A percentile compares a stretch with the other conserved stretches of the same genome.
phyloP scores from a whole-genome alignment of 192 early-diverging fungal species.

The Piromyces sp. region DNA sequence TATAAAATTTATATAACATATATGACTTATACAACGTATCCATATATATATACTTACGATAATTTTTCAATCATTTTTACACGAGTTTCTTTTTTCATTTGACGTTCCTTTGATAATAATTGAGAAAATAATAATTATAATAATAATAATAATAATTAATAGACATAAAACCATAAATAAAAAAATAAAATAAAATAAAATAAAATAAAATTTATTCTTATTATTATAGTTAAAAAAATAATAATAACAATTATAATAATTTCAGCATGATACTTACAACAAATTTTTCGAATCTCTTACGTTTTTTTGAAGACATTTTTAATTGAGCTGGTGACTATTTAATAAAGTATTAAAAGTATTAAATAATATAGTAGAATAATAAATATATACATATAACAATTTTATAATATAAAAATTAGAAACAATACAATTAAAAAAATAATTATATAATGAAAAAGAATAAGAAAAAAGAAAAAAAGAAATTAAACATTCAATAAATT shows the following conservation, averaged over 20 bases:
- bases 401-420: too few relatives aligned
- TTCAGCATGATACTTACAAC: background rate
- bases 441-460: too few relatives aligned
- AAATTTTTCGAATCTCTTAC: conserved; percentile 36
- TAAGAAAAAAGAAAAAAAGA: too few relatives aligned
- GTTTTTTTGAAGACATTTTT: conserved; percentile 20
- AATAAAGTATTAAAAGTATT: too few relatives aligned
- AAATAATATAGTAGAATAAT: too few relatives aligned
- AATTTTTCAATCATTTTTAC: conserved; percentile 25
- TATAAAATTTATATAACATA: too few relatives aligned
- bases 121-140: too few relatives aligned
- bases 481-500: too few relatives aligned
- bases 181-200: background rate
- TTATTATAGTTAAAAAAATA: background rate
- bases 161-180: background rate
- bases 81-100: conserved; percentile 38
- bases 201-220: background rate
- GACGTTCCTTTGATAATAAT: conserved; percentile 16
- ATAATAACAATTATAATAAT: background rate
- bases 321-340: background rate
- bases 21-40: too few relatives aligned
- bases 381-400: too few relatives aligned
- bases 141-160: background rate
- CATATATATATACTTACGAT: conserved; percentile 4
- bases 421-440: too few relatives aligned